Conservation (phyloP, 306 rosid genomes). For the Vigna mungo region DNA sequence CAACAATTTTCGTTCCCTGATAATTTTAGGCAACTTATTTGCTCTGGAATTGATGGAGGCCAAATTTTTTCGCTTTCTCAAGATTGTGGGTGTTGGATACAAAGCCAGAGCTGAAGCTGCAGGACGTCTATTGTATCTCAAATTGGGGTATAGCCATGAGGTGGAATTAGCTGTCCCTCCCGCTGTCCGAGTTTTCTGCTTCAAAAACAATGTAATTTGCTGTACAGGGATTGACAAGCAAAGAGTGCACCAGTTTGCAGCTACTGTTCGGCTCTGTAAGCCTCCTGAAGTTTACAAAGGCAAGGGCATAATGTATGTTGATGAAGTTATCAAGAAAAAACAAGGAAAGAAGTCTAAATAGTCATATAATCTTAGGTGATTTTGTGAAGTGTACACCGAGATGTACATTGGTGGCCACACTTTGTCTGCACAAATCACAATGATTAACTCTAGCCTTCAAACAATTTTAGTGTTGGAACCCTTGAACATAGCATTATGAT, state of each 20-base stretch:
- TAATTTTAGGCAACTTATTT: constrained; percentile 32
- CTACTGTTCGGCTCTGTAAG: constrained; percentile 80
- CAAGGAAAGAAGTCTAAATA: constrained; percentile 92
- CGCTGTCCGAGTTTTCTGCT: constrained; percentile 88
- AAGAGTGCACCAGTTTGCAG: constrained; percentile 89
- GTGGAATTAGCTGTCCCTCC: constrained; percentile 81
- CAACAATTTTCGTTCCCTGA: constrained; percentile 2
- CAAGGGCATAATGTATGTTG: constrained; percentile 87
- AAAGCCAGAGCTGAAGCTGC: constrained; percentile 88
- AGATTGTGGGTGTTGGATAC: constrained; percentile 93
- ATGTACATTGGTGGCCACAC: constrained; percentile 32
- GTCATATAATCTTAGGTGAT: constrained; percentile 34
- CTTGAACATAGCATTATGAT: constrained; percentile 28
- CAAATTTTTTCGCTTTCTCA: constrained; percentile 73
- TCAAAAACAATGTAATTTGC: constrained; percentile 87
- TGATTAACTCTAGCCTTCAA: constrained; percentile 26
- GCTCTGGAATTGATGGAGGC: constrained; percentile 65
- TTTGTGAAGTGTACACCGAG: constrained; percentile 1
- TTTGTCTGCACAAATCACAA: not conserved
- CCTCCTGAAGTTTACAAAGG: constrained; percentile 96
- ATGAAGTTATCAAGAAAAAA: constrained; percentile 80
- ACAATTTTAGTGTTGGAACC: constrained; percentile 8
- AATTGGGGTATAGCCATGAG: constrained; percentile 91
- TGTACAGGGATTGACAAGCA: constrained; percentile 90
- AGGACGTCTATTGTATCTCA: constrained; percentile 74